Conservation (phyloP, 768 basidiomycete genomes). For the Pisolithus orientalis region DNA sequence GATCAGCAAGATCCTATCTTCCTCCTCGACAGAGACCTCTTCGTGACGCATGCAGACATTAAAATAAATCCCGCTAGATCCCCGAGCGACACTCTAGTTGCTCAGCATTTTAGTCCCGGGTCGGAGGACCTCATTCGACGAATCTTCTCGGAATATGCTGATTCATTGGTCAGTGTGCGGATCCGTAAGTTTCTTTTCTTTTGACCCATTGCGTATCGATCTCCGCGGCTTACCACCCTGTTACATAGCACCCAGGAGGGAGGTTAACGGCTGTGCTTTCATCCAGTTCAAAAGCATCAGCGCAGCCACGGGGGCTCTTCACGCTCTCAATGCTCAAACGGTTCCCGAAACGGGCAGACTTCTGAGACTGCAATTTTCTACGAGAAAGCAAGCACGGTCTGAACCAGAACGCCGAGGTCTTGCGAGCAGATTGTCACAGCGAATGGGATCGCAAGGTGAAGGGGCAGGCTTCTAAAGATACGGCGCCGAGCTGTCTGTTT, state of each 20-base stretch:
- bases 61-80: neutral
- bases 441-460: neutral
- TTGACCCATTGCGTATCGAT: neutral
- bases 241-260: constrained; percentile 31
- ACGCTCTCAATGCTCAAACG: constrained; percentile 28
- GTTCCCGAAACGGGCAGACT: constrained; percentile 3
- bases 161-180: constrained; percentile 24
- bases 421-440: neutral
- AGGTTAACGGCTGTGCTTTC: constrained; percentile 37
- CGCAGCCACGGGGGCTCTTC: constrained; percentile 43
- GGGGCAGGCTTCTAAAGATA: neutral
- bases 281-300: constrained; percentile 44
- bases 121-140: constrained; percentile 21
- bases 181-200: constrained; percentile 13
- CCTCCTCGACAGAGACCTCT: constrained; percentile 40
- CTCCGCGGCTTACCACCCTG: neutral
- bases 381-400: neutral
- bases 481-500: too few species aligned
- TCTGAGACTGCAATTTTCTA: constrained; percentile 10
- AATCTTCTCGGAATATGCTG: constrained; percentile 17
- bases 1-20: constrained; percentile 40
- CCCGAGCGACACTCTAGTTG: constrained; percentile 28
- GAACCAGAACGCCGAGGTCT: neutral
- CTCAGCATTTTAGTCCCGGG: constrained; percentile 19
- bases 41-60: constrained; percentile 32